Evolutionary conservation across 345 rosid species (phyloP), one percentile per base, ranked within the genome.

Genomic region (Brassica nigra): DNA sequence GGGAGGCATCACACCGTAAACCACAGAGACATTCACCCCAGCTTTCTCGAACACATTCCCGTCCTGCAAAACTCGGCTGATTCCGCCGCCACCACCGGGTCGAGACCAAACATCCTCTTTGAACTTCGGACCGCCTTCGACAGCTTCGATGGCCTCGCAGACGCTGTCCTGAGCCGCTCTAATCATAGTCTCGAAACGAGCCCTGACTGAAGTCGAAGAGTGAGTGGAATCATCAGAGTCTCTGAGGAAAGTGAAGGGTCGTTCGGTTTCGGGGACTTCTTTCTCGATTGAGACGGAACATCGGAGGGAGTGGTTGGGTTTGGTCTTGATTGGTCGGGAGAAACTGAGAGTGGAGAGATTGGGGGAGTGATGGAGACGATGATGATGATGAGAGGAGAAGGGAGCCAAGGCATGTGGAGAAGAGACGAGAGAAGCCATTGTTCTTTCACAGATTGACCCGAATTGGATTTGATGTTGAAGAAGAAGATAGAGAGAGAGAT

Each of bases 51-150:
- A 95, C 54, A 95, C 90, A 64, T 88, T 91, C 0, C 99, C 98
- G 28, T 95, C 96, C 52, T 95, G 98, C 74, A 95, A 83, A 8
- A 93, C 98, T 49, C 98, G 85, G 68, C 99, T 95, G 72, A 95
- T 93, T n/a, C 99, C 99, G 1, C 99, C 99, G 0, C 99, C 99
- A 2, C 99, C 99, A 6, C 98, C 99, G 0, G 98, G 96, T 77
- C 99, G 86, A 0, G 97, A 91, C 99, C 99, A 95, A 6, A 92
- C 96, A 69, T 95, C 99, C 88, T 95, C 99, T 88, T 87, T 91
- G 77, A 95, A 95, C 77, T 88, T 92, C 16, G 89, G 90, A 0
- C 83, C 90, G 14, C 79, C 77, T 30, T 92, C 97, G 0, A 77
- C 86, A n/a, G 75, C 87, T 88, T 92, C 94, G 18, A 95, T 83